Conservation (phyloP, 2,329 filamentous ascomycete species). For the Fusarium nanum region DNA sequence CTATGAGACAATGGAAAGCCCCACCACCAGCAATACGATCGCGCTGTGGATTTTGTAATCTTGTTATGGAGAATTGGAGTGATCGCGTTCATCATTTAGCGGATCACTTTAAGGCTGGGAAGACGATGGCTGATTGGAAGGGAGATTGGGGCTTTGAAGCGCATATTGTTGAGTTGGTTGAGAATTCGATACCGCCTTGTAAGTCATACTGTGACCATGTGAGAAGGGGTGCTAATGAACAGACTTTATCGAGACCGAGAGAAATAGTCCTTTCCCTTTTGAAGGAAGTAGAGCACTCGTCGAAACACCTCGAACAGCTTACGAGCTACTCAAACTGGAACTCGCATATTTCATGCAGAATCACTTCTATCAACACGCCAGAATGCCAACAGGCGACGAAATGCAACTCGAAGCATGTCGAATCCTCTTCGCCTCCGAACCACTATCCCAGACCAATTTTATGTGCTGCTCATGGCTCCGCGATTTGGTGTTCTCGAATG, state of each 20-base stretch:
- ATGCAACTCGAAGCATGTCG: conserved; percentile 42
- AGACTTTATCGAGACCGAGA: conserved; percentile 43
- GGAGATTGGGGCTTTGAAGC: conserved; percentile 58
- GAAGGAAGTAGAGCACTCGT: conserved; percentile 33
- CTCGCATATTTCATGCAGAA: conserved; percentile 43
- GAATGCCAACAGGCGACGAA: conserved; percentile 32
- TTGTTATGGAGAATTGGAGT: conserved; percentile 53
- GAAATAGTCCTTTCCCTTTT: conserved; percentile 38
- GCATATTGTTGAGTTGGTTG: conserved; percentile 52
- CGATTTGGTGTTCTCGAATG: conserved; percentile 35
- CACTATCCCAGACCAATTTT: background rate
- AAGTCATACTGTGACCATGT: background rate
- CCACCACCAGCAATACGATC: conserved; percentile 52
- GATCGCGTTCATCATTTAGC: conserved; percentile 53
- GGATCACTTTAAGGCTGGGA: conserved; percentile 56
- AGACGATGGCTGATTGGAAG: conserved; percentile 57
- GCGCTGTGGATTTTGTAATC: conserved; percentile 55
- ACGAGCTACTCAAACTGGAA: conserved; percentile 40
- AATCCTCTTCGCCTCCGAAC: conserved; percentile 30
- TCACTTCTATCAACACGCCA: conserved; percentile 31
- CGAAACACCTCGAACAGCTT: conserved; percentile 37
- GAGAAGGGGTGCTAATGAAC: background rate
- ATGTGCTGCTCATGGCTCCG: conserved; percentile 34
- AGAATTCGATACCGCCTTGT: conserved; percentile 58
- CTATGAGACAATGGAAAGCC: conserved; percentile 52